Percentiles rank a stretch among this genome's conserved stretches.
Evolutionary conservation across 257 asterid genomes (phyloP).

Genomic region (Solanum etuberosum): DNA sequence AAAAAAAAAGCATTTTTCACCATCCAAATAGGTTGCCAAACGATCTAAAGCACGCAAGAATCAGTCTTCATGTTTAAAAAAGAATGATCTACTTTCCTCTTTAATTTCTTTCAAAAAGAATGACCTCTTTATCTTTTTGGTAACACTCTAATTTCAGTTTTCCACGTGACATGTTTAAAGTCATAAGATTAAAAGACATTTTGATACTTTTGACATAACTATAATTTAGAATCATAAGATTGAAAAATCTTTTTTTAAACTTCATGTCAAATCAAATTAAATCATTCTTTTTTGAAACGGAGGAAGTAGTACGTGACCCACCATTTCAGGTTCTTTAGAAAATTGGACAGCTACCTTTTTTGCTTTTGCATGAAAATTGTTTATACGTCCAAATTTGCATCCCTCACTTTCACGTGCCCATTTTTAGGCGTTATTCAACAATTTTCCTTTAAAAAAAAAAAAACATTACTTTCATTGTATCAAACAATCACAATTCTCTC

Average conservation of each 20-base stretch:
- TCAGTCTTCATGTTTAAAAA: too few relatives aligned
- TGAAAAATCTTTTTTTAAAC: too few relatives aligned
- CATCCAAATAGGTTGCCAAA: too few relatives aligned
- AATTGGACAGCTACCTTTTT: not conserved
- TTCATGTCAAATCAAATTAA: too few relatives aligned
- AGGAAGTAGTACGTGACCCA: not conserved
- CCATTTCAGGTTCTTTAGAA: not conserved
- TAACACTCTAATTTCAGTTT: too few relatives aligned
- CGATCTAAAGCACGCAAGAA: too few relatives aligned
- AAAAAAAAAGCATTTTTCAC: not conserved
- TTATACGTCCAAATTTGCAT: not conserved
- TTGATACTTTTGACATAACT: too few relatives aligned
- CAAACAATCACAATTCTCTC: not conserved
- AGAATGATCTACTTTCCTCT: too few relatives aligned
- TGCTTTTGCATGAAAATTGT: not conserved
- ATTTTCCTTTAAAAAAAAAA: not conserved
- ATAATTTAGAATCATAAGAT: accelerated
- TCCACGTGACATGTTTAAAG: accelerated
- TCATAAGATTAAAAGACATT: too few relatives aligned
- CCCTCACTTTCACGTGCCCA: not conserved
- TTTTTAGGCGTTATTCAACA: not conserved
- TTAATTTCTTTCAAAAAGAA: too few relatives aligned
- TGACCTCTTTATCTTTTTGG: too few relatives aligned
- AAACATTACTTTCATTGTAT: not conserved
- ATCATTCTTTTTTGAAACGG: too few relatives aligned